Evolutionary conservation across 176 grass and related monocot species (phyloP).

Genomic region (Aegilops umbellulata): DNA sequence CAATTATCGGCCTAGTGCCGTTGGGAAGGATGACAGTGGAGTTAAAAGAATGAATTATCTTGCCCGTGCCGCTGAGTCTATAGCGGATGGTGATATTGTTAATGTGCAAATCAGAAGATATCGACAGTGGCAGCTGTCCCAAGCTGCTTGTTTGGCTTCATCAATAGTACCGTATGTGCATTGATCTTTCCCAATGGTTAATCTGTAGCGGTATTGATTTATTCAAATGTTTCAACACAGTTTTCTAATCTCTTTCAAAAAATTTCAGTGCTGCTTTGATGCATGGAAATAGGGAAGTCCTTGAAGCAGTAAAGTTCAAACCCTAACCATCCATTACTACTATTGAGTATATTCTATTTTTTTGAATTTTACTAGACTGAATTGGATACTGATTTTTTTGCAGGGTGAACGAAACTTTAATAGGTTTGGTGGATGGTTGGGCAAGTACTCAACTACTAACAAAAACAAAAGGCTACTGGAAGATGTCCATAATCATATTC

Average conservation of each 20-base stretch:
- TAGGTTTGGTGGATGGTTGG: constrained; percentile 99
- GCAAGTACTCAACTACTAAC: constrained; percentile 88
- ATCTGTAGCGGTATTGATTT: constrained; percentile 8
- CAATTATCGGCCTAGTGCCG: constrained; percentile 81
- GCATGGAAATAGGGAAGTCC: constrained; percentile 85
- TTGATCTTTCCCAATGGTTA: constrained; percentile 13
- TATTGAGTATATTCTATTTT: constrained; percentile 30
- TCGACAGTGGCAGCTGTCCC: constrained; percentile 91
- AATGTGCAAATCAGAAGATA: constrained; percentile 99
- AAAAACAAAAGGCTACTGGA: constrained; percentile 96
- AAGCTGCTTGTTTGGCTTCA: constrained; percentile 92
- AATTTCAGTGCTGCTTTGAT: constrained; percentile 79
- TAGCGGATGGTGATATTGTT: constrained; percentile 86
- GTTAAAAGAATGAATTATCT: constrained; percentile 92
- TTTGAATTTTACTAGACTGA: constrained; percentile 30
- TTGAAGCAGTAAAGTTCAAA: constrained; percentile 76
- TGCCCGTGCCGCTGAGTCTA: constrained; percentile 78
- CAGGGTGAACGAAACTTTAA: constrained; percentile 98
- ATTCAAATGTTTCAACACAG: constrained; percentile 2
- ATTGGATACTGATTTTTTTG: constrained; percentile 28
- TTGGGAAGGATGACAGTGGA: constrained; percentile 90
- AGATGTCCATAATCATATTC: constrained; percentile 91
- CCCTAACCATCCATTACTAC: constrained; percentile 17
- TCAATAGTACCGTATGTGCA: constrained; percentile 88
- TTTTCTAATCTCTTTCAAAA: constrained; percentile 30